Conservation (phyloP, 2,329 filamentous ascomycete genomes). For the Fusarium tuaranense region DNA sequence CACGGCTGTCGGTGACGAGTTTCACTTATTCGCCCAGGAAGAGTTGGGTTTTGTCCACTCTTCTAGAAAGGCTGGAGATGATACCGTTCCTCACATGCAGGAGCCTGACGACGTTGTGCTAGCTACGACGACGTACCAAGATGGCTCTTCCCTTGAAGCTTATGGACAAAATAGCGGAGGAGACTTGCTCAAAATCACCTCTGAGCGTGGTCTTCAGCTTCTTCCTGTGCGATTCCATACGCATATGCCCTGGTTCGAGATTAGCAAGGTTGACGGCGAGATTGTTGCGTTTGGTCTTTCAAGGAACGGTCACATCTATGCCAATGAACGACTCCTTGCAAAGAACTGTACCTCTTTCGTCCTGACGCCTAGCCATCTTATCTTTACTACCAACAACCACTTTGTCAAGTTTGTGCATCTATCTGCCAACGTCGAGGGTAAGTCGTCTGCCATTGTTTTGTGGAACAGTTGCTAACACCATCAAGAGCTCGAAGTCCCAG, state of each 20-base stretch:
- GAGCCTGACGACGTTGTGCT: constrained; percentile 28
- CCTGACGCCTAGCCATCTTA: constrained; percentile 82
- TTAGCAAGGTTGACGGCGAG: constrained; percentile 57
- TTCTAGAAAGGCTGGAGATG: constrained; percentile 27
- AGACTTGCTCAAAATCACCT: constrained; percentile 55
- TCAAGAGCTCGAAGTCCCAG: constrained; percentile 82
- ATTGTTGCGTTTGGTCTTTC: constrained; percentile 73
- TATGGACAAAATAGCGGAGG: constrained; percentile 62
- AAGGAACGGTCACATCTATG: constrained; percentile 81
- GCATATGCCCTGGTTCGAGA: constrained; percentile 66
- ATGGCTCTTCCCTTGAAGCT: constrained; percentile 44
- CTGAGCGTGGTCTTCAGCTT: constrained; percentile 47
- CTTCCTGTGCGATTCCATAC: constrained; percentile 55
- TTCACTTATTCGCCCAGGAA: constrained; percentile 50
- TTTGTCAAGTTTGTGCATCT: constrained; percentile 95
- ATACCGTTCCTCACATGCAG: constrained; percentile 28
- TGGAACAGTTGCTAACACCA: constrained; percentile 28
- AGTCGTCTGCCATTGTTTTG: constrained; percentile 23
- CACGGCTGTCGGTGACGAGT: constrained; percentile 38
- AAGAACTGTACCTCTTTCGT: constrained; percentile 95
- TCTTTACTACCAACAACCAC: constrained; percentile 93
- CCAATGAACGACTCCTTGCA: constrained; percentile 77
- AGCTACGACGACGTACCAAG: constrained; percentile 50
- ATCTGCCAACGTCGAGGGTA: constrained; percentile 70
- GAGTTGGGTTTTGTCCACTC: constrained; percentile 42